Evolutionary conservation across 108 stramenopile genomes (phyloP).

Genomic region (Cyclotella kingstonii): DNA sequence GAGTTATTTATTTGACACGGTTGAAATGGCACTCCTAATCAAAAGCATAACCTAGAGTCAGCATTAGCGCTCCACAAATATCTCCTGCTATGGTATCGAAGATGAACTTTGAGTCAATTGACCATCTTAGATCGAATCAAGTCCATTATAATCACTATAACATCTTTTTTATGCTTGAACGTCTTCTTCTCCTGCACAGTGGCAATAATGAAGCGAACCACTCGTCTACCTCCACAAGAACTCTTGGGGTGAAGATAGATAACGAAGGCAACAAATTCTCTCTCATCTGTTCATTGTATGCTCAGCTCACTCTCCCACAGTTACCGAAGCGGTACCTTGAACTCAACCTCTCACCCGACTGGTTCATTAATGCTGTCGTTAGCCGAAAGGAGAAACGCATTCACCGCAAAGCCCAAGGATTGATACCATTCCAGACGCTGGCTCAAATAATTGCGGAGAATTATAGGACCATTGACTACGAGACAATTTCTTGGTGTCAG

Average conservation of each 20-base stretch:
- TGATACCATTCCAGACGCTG: conserved; percentile 15
- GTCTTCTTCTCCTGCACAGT: conserved; percentile 9
- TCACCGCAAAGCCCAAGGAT: conserved; percentile 12
- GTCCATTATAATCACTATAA: conserved; percentile 17
- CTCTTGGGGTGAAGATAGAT: not conserved
- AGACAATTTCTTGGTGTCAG: conserved; percentile 4
- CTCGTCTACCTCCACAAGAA: not conserved
- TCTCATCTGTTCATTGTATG: not conserved
- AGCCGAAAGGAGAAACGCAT: conserved; percentile 7
- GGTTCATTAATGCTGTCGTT: conserved; percentile 12
- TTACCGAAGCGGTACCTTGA: conserved; percentile 2
- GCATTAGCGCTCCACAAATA: too few species aligned
- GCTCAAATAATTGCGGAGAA: conserved; percentile 11
- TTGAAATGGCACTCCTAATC: too few species aligned
- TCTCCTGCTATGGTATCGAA: too few species aligned
- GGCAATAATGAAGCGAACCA: not conserved
- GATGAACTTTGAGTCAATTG: not conserved
- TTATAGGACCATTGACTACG: conserved; percentile 6
- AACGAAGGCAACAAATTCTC: not conserved
- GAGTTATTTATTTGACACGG: too few species aligned
- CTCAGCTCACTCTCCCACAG: conserved; percentile 1
- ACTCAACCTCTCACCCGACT: conserved; percentile 2
- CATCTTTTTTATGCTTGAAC: conserved; percentile 22
- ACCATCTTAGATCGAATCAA: not conserved
- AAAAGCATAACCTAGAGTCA: too few species aligned